These are phyloP conservation scores for Lepraria neglecta DNA, from an alignment of 495 filamentous ascomycete genomes.

Conservation along the genomic window DNA sequence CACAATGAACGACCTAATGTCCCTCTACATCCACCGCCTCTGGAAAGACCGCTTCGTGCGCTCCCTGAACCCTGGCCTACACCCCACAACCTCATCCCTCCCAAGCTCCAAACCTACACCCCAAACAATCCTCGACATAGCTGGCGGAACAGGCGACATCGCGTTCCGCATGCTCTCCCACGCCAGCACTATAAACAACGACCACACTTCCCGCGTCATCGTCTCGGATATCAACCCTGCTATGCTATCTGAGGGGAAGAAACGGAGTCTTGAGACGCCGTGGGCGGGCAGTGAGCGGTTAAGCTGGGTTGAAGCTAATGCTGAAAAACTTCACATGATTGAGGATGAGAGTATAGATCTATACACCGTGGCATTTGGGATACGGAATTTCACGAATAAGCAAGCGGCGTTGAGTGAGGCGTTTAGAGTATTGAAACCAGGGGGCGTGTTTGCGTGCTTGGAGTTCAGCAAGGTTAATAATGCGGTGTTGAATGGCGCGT, in stretches of 20 bases:
- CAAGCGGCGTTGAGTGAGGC: conserved; percentile 72
- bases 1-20: conserved; percentile 99
- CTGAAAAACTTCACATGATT: conserved; percentile 67
- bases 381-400: conserved; percentile 92
- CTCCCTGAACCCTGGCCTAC: conserved; percentile 76
- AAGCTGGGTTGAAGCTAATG: conserved; percentile 83
- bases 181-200: conserved; percentile 72
- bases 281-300: conserved; percentile 56
- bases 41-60: conserved; percentile 99
- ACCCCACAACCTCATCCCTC: conserved; percentile 40
- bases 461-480: conserved; percentile 85
- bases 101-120: conserved; percentile 20
- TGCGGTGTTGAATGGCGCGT: conserved; percentile 68
- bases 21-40: conserved; percentile 87
- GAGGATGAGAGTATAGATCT: conserved; percentile 65
- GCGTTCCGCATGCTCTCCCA: conserved; percentile 95
- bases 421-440: conserved; percentile 81
- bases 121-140: conserved; percentile 84
- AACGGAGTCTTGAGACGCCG: conserved; percentile 57
- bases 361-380: conserved; percentile 97
- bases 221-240: conserved; percentile 92
- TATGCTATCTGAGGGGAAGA: conserved; percentile 83
- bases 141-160: conserved; percentile 95
- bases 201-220: conserved; percentile 70
- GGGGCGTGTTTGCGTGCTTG: conserved; percentile 92